A percentile compares a stretch with the other conserved stretches of the same genome.
phyloP scores from a whole-genome alignment of 2,329 filamentous ascomycete species.

The Penicillium nordicum region DNA sequence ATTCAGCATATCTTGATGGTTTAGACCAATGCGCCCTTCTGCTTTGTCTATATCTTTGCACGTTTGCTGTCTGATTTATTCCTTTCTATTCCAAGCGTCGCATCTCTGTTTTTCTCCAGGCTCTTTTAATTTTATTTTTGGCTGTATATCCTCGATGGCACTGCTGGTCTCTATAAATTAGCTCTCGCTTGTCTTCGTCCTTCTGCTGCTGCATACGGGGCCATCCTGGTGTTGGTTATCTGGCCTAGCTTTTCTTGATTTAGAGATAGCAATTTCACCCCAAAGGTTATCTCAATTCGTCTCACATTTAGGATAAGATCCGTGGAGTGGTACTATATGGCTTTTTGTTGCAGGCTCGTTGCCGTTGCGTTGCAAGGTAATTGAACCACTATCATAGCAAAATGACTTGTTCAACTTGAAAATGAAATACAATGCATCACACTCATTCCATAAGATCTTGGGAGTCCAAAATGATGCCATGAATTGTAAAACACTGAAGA shows the following conservation, averaged over 20 bases:
- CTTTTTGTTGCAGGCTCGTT: neutral
- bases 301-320: neutral
- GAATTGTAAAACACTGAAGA: neutral
- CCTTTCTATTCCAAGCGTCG: neutral
- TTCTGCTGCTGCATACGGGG: conserved; percentile 13
- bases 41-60: conserved; percentile 15
- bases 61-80: neutral
- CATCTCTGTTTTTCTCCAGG: neutral
- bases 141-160: conserved; percentile 3
- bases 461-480: neutral
- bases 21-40: neutral
- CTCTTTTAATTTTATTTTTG: neutral
- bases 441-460: neutral
- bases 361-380: neutral
- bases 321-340: neutral
- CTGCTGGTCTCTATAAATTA: conserved; percentile 1
- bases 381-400: neutral
- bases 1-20: conserved; percentile 17
- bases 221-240: conserved; percentile 4
- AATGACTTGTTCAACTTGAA: neutral
- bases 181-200: conserved; percentile 4
- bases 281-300: neutral
- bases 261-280: conserved; percentile 15
- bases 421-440: neutral
- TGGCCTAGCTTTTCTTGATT: conserved; percentile 11